Base-by-base conservation (phyloP, 1,139 yeast genomes). In the Nakaseomyces uthaithaninus region DNA sequence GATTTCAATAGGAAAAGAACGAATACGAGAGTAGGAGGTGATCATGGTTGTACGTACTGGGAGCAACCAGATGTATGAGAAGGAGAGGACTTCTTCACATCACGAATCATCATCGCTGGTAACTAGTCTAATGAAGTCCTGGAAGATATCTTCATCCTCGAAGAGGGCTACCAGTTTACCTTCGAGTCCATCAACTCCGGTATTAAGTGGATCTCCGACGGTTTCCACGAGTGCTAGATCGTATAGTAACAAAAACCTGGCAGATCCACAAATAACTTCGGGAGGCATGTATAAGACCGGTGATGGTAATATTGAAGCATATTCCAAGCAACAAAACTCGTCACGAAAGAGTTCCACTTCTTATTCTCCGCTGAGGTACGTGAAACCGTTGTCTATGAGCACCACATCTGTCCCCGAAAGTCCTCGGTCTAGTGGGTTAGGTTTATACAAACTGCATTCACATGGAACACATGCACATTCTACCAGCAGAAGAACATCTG, bases 231-330 rank as follows among this genome's bases (percentile, higher is more conserved):
- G 37, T 19, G 31, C 42, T 14, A 18, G 31, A 16, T 36, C 41
- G 8, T 33, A 37, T n/a, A 20, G 34, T n/a, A 14, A 28, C 12
- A 41, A 22, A 14, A 23, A 26, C 38, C 18, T 18, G 4, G 38
- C 43, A 17, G 35, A 31, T 8, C 4, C 35, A 31, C 35, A 19
- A 20, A 19, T 25, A 3, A 20, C 24, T n/a, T 16, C 25, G 7
- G 25, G 23, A 10, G 33, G 17, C 10, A 19, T 31, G 24, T 31
- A 19, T 20, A 31, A 31, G 17, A 31, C 42, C 3, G 31, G 38
- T 23, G 50, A 48, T 40, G 58, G 56, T 11, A 55, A 55, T 38
- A 50, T 52, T 28, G 57, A 54, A 37, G 57, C 59, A 4, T 52
- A 52, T 52, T 41, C 54, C 5, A 53, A 46, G 33, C 57, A 53